Evolutionary conservation across 2,329 filamentous ascomycete species (phyloP).

Genomic region (Ceratocystis lukuohia): DNA sequence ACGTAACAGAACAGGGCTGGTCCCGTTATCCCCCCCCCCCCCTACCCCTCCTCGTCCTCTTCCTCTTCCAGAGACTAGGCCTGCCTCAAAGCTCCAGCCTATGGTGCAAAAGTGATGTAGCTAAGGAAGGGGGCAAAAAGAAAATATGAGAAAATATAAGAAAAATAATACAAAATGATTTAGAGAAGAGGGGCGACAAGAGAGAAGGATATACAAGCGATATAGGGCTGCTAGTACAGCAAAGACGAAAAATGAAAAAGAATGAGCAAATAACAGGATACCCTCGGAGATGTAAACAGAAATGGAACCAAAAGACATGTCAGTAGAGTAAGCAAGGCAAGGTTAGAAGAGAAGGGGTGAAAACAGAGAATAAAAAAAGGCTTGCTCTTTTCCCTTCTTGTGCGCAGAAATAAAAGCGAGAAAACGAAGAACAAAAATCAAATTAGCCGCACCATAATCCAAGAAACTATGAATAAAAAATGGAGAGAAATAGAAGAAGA

Average conservation of each 20-base stretch:
- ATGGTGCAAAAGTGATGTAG: too few relatives aligned
- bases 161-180: neutral
- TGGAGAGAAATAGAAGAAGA: neutral
- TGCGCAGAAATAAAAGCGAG: neutral
- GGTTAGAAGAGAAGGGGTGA: neutral
- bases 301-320: neutral
- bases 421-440: neutral
- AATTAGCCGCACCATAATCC: conserved; percentile 8
- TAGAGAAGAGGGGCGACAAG: neutral
- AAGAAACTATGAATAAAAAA: neutral
- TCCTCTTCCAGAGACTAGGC: too few relatives aligned
- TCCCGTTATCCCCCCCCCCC: too few relatives aligned
- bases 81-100: too few relatives aligned
- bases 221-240: neutral
- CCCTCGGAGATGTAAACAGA: neutral
- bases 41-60: too few relatives aligned
- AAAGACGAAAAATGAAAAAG: neutral
- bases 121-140: neutral
- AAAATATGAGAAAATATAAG: neutral
- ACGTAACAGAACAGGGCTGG: too few relatives aligned
- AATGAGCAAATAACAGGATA: neutral
- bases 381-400: neutral
- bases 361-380: neutral
- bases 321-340: too few relatives aligned
- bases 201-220: neutral